phyloP scores from a whole-genome alignment of 305 asterid genomes.

The Fraxinus greggii region DNA sequence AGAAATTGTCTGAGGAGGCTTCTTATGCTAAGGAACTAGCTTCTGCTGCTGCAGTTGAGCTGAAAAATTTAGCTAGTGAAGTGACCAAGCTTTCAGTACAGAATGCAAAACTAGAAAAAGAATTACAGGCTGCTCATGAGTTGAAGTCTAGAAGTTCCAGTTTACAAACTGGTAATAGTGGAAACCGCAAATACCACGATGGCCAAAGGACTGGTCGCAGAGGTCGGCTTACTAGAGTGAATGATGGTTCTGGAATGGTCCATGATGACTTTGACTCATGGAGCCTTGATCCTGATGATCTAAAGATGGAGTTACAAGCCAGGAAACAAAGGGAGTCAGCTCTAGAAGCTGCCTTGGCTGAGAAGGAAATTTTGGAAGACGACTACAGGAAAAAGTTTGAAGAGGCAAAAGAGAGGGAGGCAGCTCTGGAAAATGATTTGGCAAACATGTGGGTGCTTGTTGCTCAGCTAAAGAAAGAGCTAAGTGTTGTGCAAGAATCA shows the following conservation, averaged over 20 bases:
- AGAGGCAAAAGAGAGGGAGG: constrained; percentile 87
- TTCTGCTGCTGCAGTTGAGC: constrained; percentile 96
- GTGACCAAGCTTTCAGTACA: constrained; percentile 87
- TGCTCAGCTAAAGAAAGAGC: constrained; percentile 92
- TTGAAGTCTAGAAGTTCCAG: constrained; percentile 54
- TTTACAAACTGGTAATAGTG: constrained; percentile 41
- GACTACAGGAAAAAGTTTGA: constrained; percentile 76
- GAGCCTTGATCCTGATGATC: constrained; percentile 77
- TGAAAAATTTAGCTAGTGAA: constrained; percentile 90
- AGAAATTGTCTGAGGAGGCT: constrained; percentile 88
- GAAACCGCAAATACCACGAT: constrained; percentile 59
- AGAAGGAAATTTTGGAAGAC: constrained; percentile 76
- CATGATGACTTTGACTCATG: constrained; percentile 69
- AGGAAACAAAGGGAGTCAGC: constrained; percentile 78
- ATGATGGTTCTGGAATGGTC: constrained; percentile 50
- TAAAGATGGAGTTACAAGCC: constrained; percentile 82
- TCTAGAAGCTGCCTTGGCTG: constrained; percentile 87
- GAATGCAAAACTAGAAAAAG: constrained; percentile 79
- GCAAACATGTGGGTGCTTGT: constrained; percentile 99
- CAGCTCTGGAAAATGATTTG: constrained; percentile 85
- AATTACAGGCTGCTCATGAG: constrained; percentile 66
- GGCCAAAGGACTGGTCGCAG: constrained; percentile 50
- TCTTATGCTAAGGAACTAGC: constrained; percentile 97
- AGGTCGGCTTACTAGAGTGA: constrained; percentile 56
- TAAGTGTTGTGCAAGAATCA: constrained; percentile 39